phyloP scores from a whole-genome alignment of 1,139 yeast species.

The Tardiomyces depauwii region DNA sequence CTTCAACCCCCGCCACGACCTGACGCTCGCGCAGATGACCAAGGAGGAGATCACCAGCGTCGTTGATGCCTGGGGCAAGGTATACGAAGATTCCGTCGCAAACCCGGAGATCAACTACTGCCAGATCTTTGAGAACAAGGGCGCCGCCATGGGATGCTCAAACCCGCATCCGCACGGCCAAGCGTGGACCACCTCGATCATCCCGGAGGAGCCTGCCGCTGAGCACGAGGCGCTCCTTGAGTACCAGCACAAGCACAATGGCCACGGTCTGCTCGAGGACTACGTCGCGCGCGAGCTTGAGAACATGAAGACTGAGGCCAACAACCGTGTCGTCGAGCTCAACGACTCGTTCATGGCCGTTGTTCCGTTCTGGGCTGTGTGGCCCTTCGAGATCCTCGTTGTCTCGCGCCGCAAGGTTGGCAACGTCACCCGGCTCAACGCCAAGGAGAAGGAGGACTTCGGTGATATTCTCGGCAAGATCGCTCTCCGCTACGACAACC shows the following conservation, averaged over 20 bases:
- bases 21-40: slow-evolving; percentile 56
- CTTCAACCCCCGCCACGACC: slow-evolving; percentile 60
- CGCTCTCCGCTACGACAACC: slow-evolving; percentile 60
- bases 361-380: slow-evolving; percentile 75
- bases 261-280: slow-evolving; percentile 42
- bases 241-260: slow-evolving; percentile 33
- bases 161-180: slow-evolving; percentile 74
- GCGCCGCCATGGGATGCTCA: slow-evolving; percentile 74
- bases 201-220: slow-evolving; percentile 58
- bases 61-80: slow-evolving; percentile 47
- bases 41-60: slow-evolving; percentile 34
- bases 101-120: slow-evolving; percentile 42
- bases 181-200: slow-evolving; percentile 61
- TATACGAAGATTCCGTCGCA: slow-evolving; percentile 36
- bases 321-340: slow-evolving; percentile 40
- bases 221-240: slow-evolving; percentile 43
- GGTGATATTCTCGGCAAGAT: slow-evolving; percentile 44
- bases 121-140: slow-evolving; percentile 71
- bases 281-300: slow-evolving; percentile 49
- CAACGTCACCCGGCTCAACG: slow-evolving; percentile 40
- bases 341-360: slow-evolving; percentile 60
- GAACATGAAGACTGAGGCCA: slow-evolving; percentile 26
- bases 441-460: slow-evolving; percentile 42
- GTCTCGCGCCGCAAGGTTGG: slow-evolving; percentile 44
- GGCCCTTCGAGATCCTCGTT: slow-evolving; percentile 71